Percentiles rank a stretch among this genome's conserved stretches.
Evolutionary conservation across 1,284 basidiomycete species (phyloP).

Genomic region (Irpex sp.): DNA sequence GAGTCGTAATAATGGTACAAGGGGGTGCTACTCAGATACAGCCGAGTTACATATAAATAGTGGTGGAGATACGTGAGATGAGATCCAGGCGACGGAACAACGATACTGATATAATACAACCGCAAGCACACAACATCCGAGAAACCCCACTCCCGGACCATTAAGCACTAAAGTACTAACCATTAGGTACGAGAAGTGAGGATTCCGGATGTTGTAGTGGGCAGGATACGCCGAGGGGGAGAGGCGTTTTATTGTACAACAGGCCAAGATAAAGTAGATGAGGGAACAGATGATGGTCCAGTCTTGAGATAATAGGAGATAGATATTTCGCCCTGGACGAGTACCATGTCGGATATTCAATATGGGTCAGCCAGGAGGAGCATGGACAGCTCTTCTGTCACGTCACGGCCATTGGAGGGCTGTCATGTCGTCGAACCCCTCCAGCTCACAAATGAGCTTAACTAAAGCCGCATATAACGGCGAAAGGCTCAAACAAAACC

Average conservation of each 20-base stretch:
- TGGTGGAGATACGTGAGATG: not conserved
- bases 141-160: not conserved
- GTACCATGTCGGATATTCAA: no score
- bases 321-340: no score
- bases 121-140: not conserved
- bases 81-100: no score
- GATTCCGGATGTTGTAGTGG: not conserved
- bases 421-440: not conserved
- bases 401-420: not conserved
- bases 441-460: not conserved
- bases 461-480: no score
- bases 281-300: not conserved
- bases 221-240: not conserved
- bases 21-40: not conserved
- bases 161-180: not conserved
- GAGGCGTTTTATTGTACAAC: not conserved
- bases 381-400: not conserved
- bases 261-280: not conserved
- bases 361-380: no score
- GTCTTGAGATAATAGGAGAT: not conserved
- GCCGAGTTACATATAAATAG: not conserved
- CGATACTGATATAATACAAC: not conserved
- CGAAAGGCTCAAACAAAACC: no score
- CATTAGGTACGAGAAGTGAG: not conserved
- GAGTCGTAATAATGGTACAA: not conserved